phyloP scores from a whole-genome alignment of 805 yeast species.

The Teunomyces stri region DNA sequence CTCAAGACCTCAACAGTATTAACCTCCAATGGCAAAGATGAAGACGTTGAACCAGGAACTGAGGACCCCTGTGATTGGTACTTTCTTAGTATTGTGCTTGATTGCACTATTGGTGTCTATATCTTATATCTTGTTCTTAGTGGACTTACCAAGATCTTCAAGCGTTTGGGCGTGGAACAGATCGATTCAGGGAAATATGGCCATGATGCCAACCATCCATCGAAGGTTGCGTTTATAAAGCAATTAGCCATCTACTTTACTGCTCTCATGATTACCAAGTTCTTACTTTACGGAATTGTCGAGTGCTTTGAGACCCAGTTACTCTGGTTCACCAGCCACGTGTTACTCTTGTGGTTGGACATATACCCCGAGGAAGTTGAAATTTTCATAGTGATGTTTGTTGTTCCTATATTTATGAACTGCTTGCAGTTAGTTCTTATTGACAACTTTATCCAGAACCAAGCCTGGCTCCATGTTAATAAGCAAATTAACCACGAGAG shows the following conservation, averaged over 20 bases:
- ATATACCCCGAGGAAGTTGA: slow-evolving; percentile 73
- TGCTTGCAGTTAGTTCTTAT: slow-evolving; percentile 70
- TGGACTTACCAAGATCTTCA: slow-evolving; percentile 41
- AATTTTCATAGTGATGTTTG: slow-evolving; percentile 81
- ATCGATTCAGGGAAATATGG: slow-evolving; percentile 65
- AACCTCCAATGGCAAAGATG: neutral
- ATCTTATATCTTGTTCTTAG: slow-evolving; percentile 57
- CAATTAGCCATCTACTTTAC: slow-evolving; percentile 68
- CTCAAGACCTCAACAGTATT: slow-evolving; percentile 35
- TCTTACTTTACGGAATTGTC: slow-evolving; percentile 54
- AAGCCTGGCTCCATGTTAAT: slow-evolving; percentile 35
- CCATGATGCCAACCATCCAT: slow-evolving; percentile 53
- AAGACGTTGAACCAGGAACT: neutral
- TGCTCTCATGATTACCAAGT: slow-evolving; percentile 66
- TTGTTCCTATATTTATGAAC: slow-evolving; percentile 72
- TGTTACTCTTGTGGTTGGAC: slow-evolving; percentile 80
- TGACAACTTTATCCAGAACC: slow-evolving; percentile 71
- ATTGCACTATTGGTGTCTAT: slow-evolving; percentile 92
- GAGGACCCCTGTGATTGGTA: slow-evolving; percentile 90
- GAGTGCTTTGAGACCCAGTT: slow-evolving; percentile 61
- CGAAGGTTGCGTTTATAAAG: slow-evolving; percentile 55
- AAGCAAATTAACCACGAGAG: slow-evolving; percentile 12
- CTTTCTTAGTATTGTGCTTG: slow-evolving; percentile 81
- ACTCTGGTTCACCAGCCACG: slow-evolving; percentile 58
- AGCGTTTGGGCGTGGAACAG: slow-evolving; percentile 42